Percentiles rank a stretch among this genome's conserved stretches.
Evolutionary conservation across 2,329 filamentous ascomycete genomes (phyloP).

Genomic region (Pyrenophora seminiperda): DNA sequence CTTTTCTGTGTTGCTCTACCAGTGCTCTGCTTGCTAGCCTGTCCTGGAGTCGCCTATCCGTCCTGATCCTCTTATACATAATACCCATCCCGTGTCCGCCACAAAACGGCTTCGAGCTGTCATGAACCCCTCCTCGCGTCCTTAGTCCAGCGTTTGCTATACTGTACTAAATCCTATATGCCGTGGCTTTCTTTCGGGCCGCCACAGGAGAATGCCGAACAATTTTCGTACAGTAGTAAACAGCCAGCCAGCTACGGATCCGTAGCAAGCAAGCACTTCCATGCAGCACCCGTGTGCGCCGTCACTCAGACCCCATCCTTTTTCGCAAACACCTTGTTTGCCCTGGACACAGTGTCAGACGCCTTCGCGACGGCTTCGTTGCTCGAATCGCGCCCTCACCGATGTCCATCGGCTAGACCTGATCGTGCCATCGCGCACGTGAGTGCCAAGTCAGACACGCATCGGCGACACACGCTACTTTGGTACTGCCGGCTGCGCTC

Average conservation of each 20-base stretch:
- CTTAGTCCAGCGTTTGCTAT: neutral
- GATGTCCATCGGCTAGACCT: slow-evolving; percentile 22
- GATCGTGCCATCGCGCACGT: slow-evolving; percentile 25
- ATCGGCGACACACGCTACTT: slow-evolving; percentile 40
- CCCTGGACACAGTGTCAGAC: slow-evolving; percentile 8
- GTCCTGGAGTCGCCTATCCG: neutral
- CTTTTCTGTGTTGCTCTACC: no score
- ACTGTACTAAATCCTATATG: neutral
- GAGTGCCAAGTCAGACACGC: slow-evolving; percentile 39
- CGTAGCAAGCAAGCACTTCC: neutral
- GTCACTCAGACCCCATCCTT: neutral
- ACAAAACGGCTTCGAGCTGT: no score
- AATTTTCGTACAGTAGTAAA: no score
- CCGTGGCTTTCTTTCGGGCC: slow-evolving; percentile 5
- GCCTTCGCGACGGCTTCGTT: slow-evolving; percentile 11
- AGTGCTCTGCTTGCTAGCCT: neutral
- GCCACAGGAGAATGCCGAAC: slow-evolving; percentile 5
- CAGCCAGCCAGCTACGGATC: neutral
- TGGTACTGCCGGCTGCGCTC: slow-evolving; percentile 26
- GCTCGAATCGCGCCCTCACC: slow-evolving; percentile 24
- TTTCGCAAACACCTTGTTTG: neutral
- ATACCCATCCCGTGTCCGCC: neutral
- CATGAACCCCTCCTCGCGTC: no score
- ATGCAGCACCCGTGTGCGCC: slow-evolving; percentile 1
- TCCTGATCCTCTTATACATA: neutral